Base-by-base conservation (phyloP, 2,329 filamentous ascomycete genomes). In the Fusarium annulatum region DNA sequence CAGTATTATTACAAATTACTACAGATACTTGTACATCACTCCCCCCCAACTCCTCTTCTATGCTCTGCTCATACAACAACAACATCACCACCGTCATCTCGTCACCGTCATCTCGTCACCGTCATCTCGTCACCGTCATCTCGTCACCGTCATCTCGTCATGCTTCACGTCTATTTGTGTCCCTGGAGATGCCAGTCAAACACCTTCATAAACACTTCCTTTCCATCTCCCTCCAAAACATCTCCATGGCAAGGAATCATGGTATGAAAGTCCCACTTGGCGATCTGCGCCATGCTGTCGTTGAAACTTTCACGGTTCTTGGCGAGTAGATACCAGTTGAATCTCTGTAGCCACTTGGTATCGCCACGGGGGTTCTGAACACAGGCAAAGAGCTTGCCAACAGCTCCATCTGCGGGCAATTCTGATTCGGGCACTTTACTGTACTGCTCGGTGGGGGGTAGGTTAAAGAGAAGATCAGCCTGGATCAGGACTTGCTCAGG, bases 191-290 rank as follows among this genome's bases (percentile, higher is more conserved):
- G 93, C 95, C 95, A 98, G 77, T 88, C 88, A 83, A 97, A 94
- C 18, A 97, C 87, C 81, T 93, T 94, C 77, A 88, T 85, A 74
- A 96, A 97, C 21, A 93, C 85, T 16, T 88, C 88, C 86, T 97
- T 97, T 15, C 89, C 95, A 71, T 86, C 82, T 4, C 85, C 86
- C 81, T 96, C 92, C 74, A 98, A 91, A 21, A 93, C 91, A 84
- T 99, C 96, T 14, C 96, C 96, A 83, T 99, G 96, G 81, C 96
- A 98, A 2, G 96, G 95, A 67, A 99, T 91, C 57, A 98, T 87
- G 43, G 91, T 91, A 73, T 92, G 89, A 80, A 98, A 97, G 66
- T 96, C 92, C 96, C 96, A 99, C 61, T 82, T 80, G 60, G 90
- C 86, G 71, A 98, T 96, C 68, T 88, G 87, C 75, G 82, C 84